Percentiles rank a stretch among this genome's conserved stretches.
Conservation (phyloP, 805 yeast species). For the Hanseniaspora jakobsenii region DNA sequence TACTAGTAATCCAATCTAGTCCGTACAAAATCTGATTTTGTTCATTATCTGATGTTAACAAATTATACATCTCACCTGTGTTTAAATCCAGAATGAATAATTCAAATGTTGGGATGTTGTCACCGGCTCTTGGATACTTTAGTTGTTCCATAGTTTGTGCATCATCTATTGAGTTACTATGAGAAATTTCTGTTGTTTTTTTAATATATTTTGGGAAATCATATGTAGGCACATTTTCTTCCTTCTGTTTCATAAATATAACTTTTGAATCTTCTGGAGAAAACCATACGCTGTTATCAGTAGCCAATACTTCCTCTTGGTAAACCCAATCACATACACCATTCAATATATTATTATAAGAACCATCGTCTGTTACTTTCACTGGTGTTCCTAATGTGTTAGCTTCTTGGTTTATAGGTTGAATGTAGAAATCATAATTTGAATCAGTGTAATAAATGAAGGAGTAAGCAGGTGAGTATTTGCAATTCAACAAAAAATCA, state of each 20-base stretch:
- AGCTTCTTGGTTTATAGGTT: conserved; percentile 25
- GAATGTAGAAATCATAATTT: conserved; percentile 43
- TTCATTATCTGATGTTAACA: conserved; percentile 26
- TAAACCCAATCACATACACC: conserved; percentile 78
- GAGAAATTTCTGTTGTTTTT: conserved; percentile 19
- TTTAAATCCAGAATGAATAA: not conserved
- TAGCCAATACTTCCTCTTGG: conserved; percentile 61
- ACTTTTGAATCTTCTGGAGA: conserved; percentile 47
- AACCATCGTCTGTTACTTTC: conserved; percentile 12
- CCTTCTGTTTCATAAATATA: conserved; percentile 47
- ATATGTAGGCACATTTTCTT: conserved; percentile 44
- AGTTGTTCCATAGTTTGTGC: conserved; percentile 26
- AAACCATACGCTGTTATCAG: conserved; percentile 63
- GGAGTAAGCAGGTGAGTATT: conserved; percentile 52
- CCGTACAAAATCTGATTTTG: conserved; percentile 48
- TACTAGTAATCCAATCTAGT: conserved; percentile 44
- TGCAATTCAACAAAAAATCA: conserved; percentile 31
- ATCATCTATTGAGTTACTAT: conserved; percentile 35
- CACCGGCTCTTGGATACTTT: conserved; percentile 68
- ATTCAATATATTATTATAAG: conserved; percentile 33
- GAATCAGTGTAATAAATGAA: conserved; percentile 42
- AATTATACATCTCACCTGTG: conserved; percentile 22
- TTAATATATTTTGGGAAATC: conserved; percentile 41
- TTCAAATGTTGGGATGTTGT: conserved; percentile 37
- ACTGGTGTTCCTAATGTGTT: conserved; percentile 18